These are phyloP conservation scores for Phytopythium kandeliae DNA, from an alignment of 352 stramenopile species.

Conservation along the genomic window DNA sequence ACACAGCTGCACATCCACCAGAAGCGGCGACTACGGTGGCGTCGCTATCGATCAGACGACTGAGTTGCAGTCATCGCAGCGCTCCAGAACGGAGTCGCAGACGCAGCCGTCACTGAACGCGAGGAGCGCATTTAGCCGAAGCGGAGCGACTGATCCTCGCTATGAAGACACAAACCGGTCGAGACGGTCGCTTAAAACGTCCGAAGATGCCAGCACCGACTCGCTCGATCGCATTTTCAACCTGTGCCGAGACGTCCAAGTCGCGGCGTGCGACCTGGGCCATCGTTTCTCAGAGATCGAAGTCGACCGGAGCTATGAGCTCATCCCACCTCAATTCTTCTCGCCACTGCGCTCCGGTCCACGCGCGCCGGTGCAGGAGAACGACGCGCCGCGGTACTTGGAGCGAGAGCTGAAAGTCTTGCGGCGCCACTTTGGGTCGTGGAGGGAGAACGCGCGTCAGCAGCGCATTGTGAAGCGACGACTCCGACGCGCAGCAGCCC, in stretches of 20 bases:
- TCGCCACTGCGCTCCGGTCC: background rate
- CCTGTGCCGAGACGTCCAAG: conserved; percentile 49
- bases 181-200: background rate
- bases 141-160: background rate
- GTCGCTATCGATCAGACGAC: background rate
- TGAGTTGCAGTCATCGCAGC: background rate
- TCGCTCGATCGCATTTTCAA: conserved; percentile 28
- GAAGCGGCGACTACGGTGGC: background rate
- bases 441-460: conserved; percentile 19
- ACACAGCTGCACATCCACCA: background rate
- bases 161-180: too few relatives aligned
- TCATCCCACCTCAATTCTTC: background rate
- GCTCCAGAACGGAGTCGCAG: background rate
- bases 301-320: conserved; percentile 17
- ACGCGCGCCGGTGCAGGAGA: background rate
- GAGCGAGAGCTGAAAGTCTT: conserved; percentile 68
- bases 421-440: conserved; percentile 41
- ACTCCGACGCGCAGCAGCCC: conserved; percentile 18
- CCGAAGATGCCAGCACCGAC: background rate
- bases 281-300: conserved; percentile 26
- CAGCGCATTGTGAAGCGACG: conserved; percentile 16
- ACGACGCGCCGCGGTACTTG: conserved; percentile 26
- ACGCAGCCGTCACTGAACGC: background rate
- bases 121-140: background rate
- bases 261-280: conserved; percentile 33